These are phyloP conservation scores for Hygrocybe punicea DNA, from an alignment of 768 basidiomycete species.

Conservation along the genomic window DNA sequence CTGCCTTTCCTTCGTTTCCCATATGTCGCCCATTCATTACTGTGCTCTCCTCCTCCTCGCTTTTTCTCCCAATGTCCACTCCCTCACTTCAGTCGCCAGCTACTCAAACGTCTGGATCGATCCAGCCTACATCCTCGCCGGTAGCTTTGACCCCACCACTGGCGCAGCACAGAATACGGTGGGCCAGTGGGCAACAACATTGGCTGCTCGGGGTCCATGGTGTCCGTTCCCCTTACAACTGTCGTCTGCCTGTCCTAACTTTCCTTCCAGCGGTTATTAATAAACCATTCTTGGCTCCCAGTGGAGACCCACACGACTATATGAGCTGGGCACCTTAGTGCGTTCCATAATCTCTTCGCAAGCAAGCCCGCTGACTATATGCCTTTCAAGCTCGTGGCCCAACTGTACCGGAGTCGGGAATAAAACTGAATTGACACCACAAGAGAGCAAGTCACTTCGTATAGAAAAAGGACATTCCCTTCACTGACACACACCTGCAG, in stretches of 20 bases:
- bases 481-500: conserved; percentile 25
- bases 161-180: conserved; percentile 47
- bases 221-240: conserved; percentile 35
- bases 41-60: conserved; percentile 26
- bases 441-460: conserved; percentile 42
- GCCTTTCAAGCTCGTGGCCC: conserved; percentile 53
- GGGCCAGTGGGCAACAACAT: conserved; percentile 43
- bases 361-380: background rate
- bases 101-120: conserved; percentile 59
- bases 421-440: conserved; percentile 50
- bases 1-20: too few species aligned
- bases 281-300: conserved; percentile 47
- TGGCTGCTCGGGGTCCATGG: conserved; percentile 51
- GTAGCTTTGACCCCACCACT: conserved; percentile 42
- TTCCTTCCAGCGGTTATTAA: conserved; percentile 43
- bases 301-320: conserved; percentile 58
- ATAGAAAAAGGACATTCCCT: background rate
- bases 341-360: conserved; percentile 17
- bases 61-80: conserved; percentile 18
- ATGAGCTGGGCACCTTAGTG: conserved; percentile 73
- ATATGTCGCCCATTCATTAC: background rate
- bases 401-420: conserved; percentile 58
- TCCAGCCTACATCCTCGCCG: conserved; percentile 45
- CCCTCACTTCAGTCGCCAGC: conserved; percentile 25
- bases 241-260: background rate